Evolutionary conservation across 805 yeast genomes (phyloP).

Genomic region (Ogataea thermomethanolica): DNA sequence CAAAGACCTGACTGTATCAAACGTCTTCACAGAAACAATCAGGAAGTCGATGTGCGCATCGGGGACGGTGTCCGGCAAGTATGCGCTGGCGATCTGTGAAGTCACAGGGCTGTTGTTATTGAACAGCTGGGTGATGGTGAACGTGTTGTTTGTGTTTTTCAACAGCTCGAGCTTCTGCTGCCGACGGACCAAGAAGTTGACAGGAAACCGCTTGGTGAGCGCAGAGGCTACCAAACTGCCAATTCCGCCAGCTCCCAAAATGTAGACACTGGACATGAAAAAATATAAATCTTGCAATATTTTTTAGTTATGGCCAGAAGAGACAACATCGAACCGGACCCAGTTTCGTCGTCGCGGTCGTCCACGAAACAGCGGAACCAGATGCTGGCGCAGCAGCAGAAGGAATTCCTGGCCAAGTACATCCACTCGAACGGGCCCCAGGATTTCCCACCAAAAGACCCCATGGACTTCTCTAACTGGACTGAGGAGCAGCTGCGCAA

Average conservation of each 20-base stretch:
- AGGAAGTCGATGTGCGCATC: constrained; percentile 33
- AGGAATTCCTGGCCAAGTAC: constrained; percentile 62
- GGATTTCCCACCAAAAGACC: constrained; percentile 47
- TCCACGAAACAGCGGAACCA: constrained; percentile 59
- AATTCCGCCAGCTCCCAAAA: constrained; percentile 36
- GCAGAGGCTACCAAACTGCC: constrained; percentile 31
- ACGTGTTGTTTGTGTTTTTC: constrained; percentile 16
- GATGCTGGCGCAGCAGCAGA: constrained; percentile 65
- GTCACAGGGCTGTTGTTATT: constrained; percentile 13
- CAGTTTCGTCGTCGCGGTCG: constrained; percentile 34
- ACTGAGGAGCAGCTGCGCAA: constrained; percentile 62
- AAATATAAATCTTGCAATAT: neutral
- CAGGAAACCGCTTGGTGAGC: constrained; percentile 18
- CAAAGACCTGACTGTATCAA: constrained; percentile 66
- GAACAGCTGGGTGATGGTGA: constrained; percentile 26
- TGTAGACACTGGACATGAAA: constrained; percentile 12
- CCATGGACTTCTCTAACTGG: constrained; percentile 66
- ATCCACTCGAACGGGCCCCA: constrained; percentile 72
- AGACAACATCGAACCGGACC: constrained; percentile 24
- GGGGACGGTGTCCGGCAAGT: constrained; percentile 16
- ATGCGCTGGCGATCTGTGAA: constrained; percentile 19
- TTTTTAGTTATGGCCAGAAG: constrained; percentile 11
- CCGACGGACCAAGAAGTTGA: constrained; percentile 29
- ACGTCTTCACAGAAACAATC: constrained; percentile 76
- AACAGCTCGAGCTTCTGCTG: constrained; percentile 22